phyloP scores from a whole-genome alignment of 768 basidiomycete species.

The Tephrocybe sp. region DNA sequence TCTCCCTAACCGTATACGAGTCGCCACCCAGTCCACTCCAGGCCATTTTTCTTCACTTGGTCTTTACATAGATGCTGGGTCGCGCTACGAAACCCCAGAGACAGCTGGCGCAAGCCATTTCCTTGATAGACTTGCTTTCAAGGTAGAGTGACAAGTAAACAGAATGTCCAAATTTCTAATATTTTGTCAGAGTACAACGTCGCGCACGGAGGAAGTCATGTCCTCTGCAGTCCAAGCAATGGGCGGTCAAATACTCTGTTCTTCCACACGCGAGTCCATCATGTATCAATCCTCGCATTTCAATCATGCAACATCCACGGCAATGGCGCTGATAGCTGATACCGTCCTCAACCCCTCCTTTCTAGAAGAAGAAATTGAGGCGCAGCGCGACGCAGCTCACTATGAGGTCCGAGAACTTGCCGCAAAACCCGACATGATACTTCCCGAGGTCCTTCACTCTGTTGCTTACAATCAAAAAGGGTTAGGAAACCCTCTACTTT shows the following conservation, averaged over 20 bases:
- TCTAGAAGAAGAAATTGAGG: conserved; percentile 72
- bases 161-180: background rate
- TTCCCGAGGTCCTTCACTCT: conserved; percentile 86
- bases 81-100: conserved; percentile 76
- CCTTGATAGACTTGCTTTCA: conserved; percentile 94
- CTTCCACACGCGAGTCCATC: conserved; percentile 89
- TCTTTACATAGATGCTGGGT: conserved; percentile 91
- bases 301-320: conserved; percentile 74
- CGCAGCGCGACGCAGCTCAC: conserved; percentile 80
- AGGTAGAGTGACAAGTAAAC: conserved; percentile 44
- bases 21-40: conserved; percentile 87
- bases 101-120: conserved; percentile 88
- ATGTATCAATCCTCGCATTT: conserved; percentile 99
- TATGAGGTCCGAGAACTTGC: conserved; percentile 90
- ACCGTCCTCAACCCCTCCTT: conserved; percentile 82
- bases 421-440: conserved; percentile 87
- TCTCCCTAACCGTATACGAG: conserved; percentile 86
- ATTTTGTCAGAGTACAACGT: conserved; percentile 61
- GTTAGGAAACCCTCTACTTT: conserved; percentile 88
- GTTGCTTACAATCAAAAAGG: conserved; percentile 78
- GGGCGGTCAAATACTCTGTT: conserved; percentile 90
- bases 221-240: conserved; percentile 74
- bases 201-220: conserved; percentile 76
- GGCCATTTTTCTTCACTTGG: conserved; percentile 95
- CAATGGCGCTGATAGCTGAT: conserved; percentile 87